Percentiles rank a stretch among this genome's conserved stretches.
Evolutionary conservation across 768 basidiomycete species (phyloP).

Genomic region (Podaxis pistillaris): DNA sequence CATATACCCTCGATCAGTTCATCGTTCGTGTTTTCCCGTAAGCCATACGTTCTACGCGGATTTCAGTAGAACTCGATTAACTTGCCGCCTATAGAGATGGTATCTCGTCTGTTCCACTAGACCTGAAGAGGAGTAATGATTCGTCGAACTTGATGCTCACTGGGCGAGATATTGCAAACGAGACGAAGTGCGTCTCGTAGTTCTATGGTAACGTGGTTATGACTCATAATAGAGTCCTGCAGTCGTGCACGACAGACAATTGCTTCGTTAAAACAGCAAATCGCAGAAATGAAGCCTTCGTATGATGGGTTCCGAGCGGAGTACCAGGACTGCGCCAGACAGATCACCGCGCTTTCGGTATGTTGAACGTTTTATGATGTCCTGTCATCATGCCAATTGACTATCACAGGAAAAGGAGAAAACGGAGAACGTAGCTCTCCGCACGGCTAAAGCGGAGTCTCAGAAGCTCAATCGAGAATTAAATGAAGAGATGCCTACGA

Average conservation of each 20-base stretch:
- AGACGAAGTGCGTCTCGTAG: slow-evolving; percentile 40
- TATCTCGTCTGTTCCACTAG: slow-evolving; percentile 46
- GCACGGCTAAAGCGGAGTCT: slow-evolving; percentile 34
- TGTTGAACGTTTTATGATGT: background rate
- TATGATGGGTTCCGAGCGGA: slow-evolving; percentile 27
- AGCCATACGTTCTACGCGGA: slow-evolving; percentile 23
- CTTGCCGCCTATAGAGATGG: slow-evolving; percentile 52
- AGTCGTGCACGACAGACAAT: slow-evolving; percentile 37
- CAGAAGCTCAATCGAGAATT: slow-evolving; percentile 51
- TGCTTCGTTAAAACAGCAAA: slow-evolving; percentile 25
- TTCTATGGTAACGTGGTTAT: background rate
- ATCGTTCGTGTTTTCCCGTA: slow-evolving; percentile 64
- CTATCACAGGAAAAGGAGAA: slow-evolving; percentile 26
- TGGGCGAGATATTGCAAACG: slow-evolving; percentile 44
- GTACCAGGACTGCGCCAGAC: slow-evolving; percentile 20
- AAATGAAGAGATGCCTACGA: slow-evolving; percentile 68
- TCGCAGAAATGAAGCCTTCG: slow-evolving; percentile 22
- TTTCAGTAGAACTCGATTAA: background rate
- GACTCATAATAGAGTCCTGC: background rate
- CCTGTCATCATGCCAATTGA: background rate
- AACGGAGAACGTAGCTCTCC: slow-evolving; percentile 22
- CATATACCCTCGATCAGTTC: slow-evolving; percentile 65
- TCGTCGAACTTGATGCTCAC: slow-evolving; percentile 52
- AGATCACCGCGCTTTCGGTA: background rate
- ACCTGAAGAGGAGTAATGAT: slow-evolving; percentile 25